Percentiles rank a stretch among this genome's conserved stretches.
Conservation (phyloP, 2,329 filamentous ascomycete species). For the Penicillium decumbens region DNA sequence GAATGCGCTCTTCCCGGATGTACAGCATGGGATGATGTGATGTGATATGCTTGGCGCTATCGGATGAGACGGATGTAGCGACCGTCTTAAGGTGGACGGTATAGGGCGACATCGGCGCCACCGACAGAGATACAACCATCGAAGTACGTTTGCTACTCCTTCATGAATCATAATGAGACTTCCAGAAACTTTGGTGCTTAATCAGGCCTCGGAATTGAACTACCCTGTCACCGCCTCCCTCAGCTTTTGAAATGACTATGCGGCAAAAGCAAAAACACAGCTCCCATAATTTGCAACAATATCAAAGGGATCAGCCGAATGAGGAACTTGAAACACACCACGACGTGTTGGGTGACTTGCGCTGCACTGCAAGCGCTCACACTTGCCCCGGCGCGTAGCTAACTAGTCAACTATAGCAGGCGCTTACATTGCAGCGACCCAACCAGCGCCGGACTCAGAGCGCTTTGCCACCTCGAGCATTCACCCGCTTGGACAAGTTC, state of each 20-base stretch:
- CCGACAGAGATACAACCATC: not conserved
- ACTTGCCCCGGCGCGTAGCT: conserved; percentile 19
- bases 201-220: not conserved
- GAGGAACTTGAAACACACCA: conserved; percentile 9
- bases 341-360: not conserved
- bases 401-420: conserved; percentile 4
- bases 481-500: not conserved
- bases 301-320: not conserved
- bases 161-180: not conserved
- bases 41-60: not conserved
- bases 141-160: not conserved
- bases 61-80: not conserved
- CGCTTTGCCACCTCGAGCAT: conserved; percentile 9
- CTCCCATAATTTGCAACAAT: not conserved
- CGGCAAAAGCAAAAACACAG: not conserved
- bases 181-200: not conserved
- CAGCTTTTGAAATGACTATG: too few species aligned
- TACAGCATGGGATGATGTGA: not conserved
- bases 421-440: conserved; percentile 8
- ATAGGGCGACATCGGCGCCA: not conserved
- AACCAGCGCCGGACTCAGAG: conserved; percentile 7
- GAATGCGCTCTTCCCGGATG: not conserved
- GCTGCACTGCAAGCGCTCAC: conserved; percentile 19
- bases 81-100: not conserved
- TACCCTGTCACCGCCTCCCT: too few species aligned